Evolutionary conservation across 345 rosid species (phyloP), one percentile per base, ranked within the genome.

Genomic region (Turnera subulata): DNA sequence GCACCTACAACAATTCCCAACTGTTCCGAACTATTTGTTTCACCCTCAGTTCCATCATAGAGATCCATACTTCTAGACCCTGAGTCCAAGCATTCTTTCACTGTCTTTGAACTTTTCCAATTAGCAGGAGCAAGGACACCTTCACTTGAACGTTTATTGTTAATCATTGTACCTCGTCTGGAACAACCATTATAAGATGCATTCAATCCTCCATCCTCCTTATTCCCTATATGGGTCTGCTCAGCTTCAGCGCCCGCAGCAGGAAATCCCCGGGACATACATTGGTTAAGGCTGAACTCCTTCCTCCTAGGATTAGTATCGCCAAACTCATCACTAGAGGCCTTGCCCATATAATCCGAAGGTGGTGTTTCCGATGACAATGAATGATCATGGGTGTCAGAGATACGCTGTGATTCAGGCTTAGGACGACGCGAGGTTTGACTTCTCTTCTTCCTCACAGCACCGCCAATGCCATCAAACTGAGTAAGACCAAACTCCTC

Each of bases 81-180:
- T 33, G n/a, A 29, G 20, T 70, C 73, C 9, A 25, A 53, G 44
- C 29, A 54, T 25, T 64, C 71, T 37, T 66, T 54, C 49, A 46
- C 50, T 23, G 65, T 77, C 72, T 69, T 67, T 2, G 67, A 52
- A 47, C 62, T 67, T 70, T 78, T 86, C 87, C 84, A 73, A 64
- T 76, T 81, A 7, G 76, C 83, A 62, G 98, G 93, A 58, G 95
- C 82, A 64, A 86, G 91, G n/a, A 64, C 73, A 69, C 91, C 98
- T 76, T 92, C 88, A 53, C 84, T 82, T 2, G 81, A 80, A 22
- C 74, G 82, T 57, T 74, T 82, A 46, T 57, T 63, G 32, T 40
- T 70, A 40, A 53, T 18, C 58, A 76, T 29, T 29, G 35, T 76
- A 67, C 70, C 67, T 50, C 62, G 75, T 2, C 77, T 67, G 5